Base-by-base conservation (phyloP, 768 basidiomycete species). In the Neoboletus magnificus region DNA sequence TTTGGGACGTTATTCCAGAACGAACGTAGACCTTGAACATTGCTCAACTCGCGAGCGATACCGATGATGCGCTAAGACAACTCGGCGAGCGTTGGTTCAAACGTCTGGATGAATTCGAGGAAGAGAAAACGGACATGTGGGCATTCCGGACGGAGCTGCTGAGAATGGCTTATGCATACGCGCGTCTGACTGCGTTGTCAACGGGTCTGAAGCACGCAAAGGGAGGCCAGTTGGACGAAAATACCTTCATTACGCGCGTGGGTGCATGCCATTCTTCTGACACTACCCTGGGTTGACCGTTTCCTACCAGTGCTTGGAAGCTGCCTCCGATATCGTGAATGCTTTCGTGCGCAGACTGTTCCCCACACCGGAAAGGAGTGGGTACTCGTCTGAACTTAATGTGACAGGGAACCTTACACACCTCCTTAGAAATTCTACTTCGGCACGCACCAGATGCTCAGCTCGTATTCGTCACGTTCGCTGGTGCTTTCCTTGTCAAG, bases 401-500 rank as follows among this genome's bases (percentile, higher is more conserved):
- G 7, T 25, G 32, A 45, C 12, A 49, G 37, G 15, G 30, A 29
- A 11, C 5, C 47, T 59, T 48, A 61, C 18, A 59, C 36, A 18
- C 45, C 32, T 40, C 42, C 55, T 22, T 68, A 84, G 83, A 76
- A 46, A 72, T 76, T 27, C 85, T 79, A 57, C 77, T 86, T 49
- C 80, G 85, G 4, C 86, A 89, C 64, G 90, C 88, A 0, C 89
- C 90, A 2, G 89, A 91, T 65, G 84, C 86, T 1, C 86, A 91
- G 60, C 85, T 83, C 56, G 84, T 92, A 11, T 90, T 92, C 61
- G 79, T 85, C 25, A 89, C 86, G 0, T 92, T 91, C 58, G 90
- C 91, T 11, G 83, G 85, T 10, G 85, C 90, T 2, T 93, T 93
- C 76, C 76, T 93, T 16, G 79, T 93, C 59, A 92, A 93, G 77